These are phyloP conservation scores for Calendula officinalis DNA, from an alignment of 129 eudicot species.

Conservation along the genomic window DNA sequence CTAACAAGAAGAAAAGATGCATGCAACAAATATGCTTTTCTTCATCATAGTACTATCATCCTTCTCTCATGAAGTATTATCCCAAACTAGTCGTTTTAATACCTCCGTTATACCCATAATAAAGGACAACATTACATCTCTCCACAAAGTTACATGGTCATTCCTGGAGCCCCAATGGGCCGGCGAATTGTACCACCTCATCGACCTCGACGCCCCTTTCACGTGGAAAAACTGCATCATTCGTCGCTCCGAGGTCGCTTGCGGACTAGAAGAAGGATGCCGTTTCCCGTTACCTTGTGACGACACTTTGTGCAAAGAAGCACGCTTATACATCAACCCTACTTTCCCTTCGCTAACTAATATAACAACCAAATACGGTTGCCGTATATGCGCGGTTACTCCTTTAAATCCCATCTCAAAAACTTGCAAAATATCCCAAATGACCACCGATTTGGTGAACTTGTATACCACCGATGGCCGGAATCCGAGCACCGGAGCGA, in stretches of 20 bases:
- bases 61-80: conserved; percentile 13
- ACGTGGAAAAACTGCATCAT: conserved; percentile 34
- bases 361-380: conserved; percentile 1
- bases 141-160: conserved; percentile 11
- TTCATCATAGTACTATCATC: background rate
- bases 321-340: conserved; percentile 26
- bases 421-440: conserved; percentile 31
- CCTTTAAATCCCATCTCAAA: conserved; percentile 41
- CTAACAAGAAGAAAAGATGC: background rate
- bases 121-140: conserved; percentile 29
- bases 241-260: background rate
- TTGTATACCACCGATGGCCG: conserved; percentile 30
- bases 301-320: conserved; percentile 27
- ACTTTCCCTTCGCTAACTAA: conserved; percentile 20
- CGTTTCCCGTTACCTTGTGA: conserved; percentile 24
- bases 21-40: background rate
- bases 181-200: conserved; percentile 17
- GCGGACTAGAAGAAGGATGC: conserved; percentile 16
- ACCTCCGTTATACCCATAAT: conserved; percentile 38
- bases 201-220: conserved; percentile 44
- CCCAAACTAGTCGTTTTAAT: conserved; percentile 3
- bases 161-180: background rate
- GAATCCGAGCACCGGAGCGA: background rate
- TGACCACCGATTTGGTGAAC: conserved; percentile 21
- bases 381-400: conserved; percentile 25